Evolutionary conservation across 164 flowering plant genomes (phyloP).

Genomic region (Umbellularia californica): DNA sequence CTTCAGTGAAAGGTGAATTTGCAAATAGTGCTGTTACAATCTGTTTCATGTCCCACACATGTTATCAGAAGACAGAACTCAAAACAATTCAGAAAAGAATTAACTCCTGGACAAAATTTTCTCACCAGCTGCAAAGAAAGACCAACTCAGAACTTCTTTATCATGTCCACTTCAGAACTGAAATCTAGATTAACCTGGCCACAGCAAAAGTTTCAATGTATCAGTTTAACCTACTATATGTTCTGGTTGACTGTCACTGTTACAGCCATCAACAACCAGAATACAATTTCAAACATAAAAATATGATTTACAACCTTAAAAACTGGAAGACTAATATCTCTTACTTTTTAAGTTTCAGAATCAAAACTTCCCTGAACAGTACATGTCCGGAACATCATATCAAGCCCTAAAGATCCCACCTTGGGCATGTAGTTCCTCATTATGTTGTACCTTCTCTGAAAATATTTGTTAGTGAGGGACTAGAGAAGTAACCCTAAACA

Average conservation of each 20-base stretch:
- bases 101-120: not conserved
- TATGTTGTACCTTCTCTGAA: constrained; percentile 94
- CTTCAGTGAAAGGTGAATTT: constrained; percentile 98
- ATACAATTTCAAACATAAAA: not conserved
- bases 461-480: constrained; percentile 19
- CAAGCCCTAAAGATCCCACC: constrained; percentile 94
- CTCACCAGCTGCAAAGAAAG: constrained; percentile 98
- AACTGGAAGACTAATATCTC: too few species aligned
- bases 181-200: constrained; percentile 94
- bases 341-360: not conserved
- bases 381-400: constrained; percentile 99
- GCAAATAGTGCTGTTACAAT: constrained; percentile 97
- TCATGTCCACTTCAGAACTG: constrained; percentile 94
- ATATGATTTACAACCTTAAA: too few species aligned
- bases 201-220: not conserved
- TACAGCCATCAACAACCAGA: too few species aligned
- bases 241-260: too few species aligned
- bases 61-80: constrained; percentile 22
- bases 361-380: constrained; percentile 83
- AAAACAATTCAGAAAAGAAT: not conserved
- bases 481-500: not conserved
- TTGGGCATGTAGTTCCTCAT: constrained; percentile 97
- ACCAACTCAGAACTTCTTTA: constrained; percentile 91
- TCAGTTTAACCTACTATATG: constrained; percentile 3
- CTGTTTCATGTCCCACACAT: constrained; percentile 38